These are phyloP conservation scores for Rehmannia glutinosa DNA, from an alignment of 257 asterid genomes.

Conservation along the genomic window DNA sequence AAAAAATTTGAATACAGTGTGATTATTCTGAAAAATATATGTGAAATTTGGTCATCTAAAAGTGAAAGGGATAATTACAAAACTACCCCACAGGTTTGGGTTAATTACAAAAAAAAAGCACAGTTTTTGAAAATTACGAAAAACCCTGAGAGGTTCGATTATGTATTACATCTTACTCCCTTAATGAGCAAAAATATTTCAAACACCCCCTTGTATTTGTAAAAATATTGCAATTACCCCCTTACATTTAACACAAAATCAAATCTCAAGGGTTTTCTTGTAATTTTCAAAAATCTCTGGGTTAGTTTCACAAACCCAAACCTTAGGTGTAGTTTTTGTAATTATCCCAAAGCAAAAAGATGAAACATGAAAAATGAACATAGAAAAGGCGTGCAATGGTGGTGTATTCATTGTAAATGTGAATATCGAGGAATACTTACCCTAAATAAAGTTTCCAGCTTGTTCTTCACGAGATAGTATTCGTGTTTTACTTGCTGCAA, in stretches of 20 bases:
- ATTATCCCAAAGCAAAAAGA: not conserved
- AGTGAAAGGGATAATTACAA: not conserved
- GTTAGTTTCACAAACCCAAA: too few species aligned
- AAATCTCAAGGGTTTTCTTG: not conserved
- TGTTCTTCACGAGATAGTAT: slow-evolving; percentile 60
- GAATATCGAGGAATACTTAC: slow-evolving; percentile 24
- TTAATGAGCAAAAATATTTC: not conserved
- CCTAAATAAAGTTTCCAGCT: slow-evolving; percentile 69
- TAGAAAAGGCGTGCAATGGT: too few species aligned
- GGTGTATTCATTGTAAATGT: not conserved
- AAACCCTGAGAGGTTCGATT: too few species aligned
- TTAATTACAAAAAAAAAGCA: too few species aligned
- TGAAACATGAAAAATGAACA: not conserved
- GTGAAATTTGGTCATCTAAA: not conserved
- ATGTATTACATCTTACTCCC: too few species aligned
- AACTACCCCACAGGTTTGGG: not conserved
- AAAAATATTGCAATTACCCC: too few species aligned
- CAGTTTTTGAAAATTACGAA: too few species aligned
- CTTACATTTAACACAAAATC: not conserved
- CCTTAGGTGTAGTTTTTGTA: too few species aligned
- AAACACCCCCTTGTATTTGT: not conserved
- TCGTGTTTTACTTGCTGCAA: slow-evolving; percentile 65
- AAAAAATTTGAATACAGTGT: not conserved
- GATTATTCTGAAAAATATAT: not conserved
- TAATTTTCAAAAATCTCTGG: not conserved